phyloP scores from a whole-genome alignment of 225 moss, liverwort and hornwort species.

The Pseudisothecium myosuroides region DNA sequence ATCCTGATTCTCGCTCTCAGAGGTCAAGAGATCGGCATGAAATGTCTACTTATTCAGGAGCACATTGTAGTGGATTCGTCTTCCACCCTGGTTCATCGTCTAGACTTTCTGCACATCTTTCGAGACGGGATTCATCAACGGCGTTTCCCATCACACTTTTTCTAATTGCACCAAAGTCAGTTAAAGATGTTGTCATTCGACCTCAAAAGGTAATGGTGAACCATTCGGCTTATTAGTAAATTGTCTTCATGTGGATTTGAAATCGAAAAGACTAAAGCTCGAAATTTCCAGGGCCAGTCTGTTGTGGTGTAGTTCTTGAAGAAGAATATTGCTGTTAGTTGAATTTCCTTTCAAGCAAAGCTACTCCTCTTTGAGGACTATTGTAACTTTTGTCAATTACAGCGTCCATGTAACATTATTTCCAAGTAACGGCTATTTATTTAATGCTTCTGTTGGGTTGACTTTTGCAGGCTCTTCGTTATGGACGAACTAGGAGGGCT shows the following conservation, averaged over 20 bases:
- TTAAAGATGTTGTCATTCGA: neutral
- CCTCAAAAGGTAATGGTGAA: neutral
- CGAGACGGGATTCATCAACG: neutral
- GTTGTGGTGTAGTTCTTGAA: neutral
- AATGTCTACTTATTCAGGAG: neutral
- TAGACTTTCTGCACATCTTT: neutral
- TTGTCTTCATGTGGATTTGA: neutral
- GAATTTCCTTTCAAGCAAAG: neutral
- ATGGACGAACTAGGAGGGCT: neutral
- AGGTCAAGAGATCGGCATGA: neutral
- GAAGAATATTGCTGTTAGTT: neutral
- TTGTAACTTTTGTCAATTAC: neutral
- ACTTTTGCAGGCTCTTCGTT: neutral
- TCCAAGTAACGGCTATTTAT: neutral
- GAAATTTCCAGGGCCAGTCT: neutral
- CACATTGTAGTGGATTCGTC: neutral
- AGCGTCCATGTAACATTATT: neutral
- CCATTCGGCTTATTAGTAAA: neutral
- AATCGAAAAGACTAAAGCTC: neutral
- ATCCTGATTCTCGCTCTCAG: neutral
- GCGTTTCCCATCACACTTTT: neutral
- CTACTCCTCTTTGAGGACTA: neutral
- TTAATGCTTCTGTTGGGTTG: neutral
- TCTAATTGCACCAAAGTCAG: conserved; percentile 9
- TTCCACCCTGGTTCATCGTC: neutral